These are phyloP conservation scores for Colletotrichum sp. DNA, from an alignment of 2,329 filamentous ascomycete genomes.

Conservation along the genomic window DNA sequence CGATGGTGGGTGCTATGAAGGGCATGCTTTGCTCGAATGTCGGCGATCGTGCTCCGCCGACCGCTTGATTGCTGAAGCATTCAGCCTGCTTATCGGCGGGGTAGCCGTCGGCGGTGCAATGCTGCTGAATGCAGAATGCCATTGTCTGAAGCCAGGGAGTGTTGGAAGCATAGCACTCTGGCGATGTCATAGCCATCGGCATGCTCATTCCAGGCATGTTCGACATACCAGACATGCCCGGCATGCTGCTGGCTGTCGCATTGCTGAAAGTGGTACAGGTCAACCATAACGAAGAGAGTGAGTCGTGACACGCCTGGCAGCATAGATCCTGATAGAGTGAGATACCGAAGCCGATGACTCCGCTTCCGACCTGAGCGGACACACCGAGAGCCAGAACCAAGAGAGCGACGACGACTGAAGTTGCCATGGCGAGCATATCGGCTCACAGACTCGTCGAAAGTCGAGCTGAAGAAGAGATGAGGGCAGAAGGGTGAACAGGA, in stretches of 20 bases:
- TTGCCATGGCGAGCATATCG: not conserved
- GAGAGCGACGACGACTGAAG: not conserved
- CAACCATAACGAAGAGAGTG: not conserved
- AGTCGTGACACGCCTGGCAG: conserved; percentile 6
- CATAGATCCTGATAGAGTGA: not conserved
- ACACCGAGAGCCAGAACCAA: not conserved
- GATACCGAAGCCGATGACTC: conserved; percentile 7
- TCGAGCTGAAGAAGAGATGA: not conserved
- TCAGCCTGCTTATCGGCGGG: conserved; percentile 12
- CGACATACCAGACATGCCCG: not conserved
- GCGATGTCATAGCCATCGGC: conserved; percentile 11
- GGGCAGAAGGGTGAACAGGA: not conserved
- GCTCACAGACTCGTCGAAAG: not conserved
- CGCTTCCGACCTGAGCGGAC: not conserved
- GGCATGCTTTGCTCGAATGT: conserved; percentile 27
- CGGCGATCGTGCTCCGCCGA: not conserved
- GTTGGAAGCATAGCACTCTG: conserved; percentile 33
- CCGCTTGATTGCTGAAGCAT: not conserved
- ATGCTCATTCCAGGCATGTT: conserved; percentile 15
- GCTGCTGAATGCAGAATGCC: conserved; percentile 37
- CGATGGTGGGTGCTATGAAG: not conserved
- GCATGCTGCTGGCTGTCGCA: not conserved
- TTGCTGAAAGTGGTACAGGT: not conserved
- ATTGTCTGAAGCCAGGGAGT: conserved; percentile 34
- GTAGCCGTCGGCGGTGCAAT: conserved; percentile 27